phyloP scores from a whole-genome alignment of 495 filamentous ascomycete species.

The Mycothermus thermophilus region DNA sequence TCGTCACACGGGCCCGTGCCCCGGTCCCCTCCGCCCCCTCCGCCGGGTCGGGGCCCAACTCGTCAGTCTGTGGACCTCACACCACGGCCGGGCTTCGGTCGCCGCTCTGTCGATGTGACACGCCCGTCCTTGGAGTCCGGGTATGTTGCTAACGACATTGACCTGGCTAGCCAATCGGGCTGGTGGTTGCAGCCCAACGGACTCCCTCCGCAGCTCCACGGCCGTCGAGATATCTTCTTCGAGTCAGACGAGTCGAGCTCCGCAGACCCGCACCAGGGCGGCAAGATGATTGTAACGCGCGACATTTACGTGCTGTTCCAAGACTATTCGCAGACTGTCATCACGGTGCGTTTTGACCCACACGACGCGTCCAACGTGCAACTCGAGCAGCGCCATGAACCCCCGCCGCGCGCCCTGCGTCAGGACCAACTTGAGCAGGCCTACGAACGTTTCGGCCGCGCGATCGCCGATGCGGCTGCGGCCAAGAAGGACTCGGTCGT shows the following conservation, averaged over 20 bases:
- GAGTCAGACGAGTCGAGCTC: constrained; percentile 69
- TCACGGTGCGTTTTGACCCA: constrained; percentile 67
- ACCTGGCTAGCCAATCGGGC: constrained; percentile 51
- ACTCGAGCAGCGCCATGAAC: constrained; percentile 78
- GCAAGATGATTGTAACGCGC: constrained; percentile 56
- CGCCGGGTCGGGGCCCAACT: constrained; percentile 29
- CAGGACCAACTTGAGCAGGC: constrained; percentile 87
- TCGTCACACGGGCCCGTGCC: constrained; percentile 20
- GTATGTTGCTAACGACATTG: constrained; percentile 75
- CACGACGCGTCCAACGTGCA: constrained; percentile 55
- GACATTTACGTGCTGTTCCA: constrained; percentile 77
- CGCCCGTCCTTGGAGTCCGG: constrained; percentile 54
- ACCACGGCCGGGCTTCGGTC: constrained; percentile 33
- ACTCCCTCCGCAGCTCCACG: constrained; percentile 68
- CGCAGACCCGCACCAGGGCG: constrained; percentile 43
- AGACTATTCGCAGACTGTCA: constrained; percentile 90
- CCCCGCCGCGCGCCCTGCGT: constrained; percentile 66
- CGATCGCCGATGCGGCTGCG: constrained; percentile 53
- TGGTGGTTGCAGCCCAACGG: constrained; percentile 76
- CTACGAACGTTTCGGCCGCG: constrained; percentile 60
- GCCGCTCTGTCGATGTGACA: constrained; percentile 57
- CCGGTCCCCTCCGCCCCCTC: constrained; percentile 33
- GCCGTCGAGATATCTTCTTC: constrained; percentile 67
- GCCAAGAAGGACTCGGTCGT: constrained; percentile 64
- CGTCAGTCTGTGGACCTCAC: constrained; percentile 60